Conservation (phyloP, 1,284 basidiomycete species). For the Sphagnurus paluster region DNA sequence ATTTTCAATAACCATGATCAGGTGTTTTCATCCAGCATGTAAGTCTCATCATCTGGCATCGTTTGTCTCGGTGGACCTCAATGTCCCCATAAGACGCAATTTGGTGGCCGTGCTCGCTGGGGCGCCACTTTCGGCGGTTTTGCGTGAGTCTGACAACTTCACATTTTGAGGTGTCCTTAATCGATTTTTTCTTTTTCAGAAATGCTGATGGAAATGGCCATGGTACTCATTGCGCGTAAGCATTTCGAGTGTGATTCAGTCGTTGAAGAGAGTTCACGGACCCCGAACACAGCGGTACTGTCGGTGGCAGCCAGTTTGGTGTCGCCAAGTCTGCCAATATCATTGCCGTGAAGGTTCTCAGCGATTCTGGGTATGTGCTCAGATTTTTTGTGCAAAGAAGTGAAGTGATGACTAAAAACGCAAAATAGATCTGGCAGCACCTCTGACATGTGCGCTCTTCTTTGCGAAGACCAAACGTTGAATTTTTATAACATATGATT, state of each 20-base stretch:
- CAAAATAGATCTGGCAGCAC: slow-evolving; percentile 9
- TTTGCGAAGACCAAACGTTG: no score
- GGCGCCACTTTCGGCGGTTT: slow-evolving; percentile 49
- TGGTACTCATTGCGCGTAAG: slow-evolving; percentile 27
- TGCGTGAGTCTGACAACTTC: slow-evolving; percentile 10
- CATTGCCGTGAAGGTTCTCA: slow-evolving; percentile 21
- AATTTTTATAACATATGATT: not conserved
- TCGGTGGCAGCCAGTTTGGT: slow-evolving; percentile 38
- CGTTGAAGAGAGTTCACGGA: not conserved
- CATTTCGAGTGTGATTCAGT: not conserved
- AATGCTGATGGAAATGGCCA: slow-evolving; percentile 60
- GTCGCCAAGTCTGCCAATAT: slow-evolving; percentile 20
- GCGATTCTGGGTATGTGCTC: slow-evolving; percentile 16
- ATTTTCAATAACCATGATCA: not conserved
- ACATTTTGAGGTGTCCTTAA: no score
- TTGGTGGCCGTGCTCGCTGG: slow-evolving; percentile 71
- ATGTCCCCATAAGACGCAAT: slow-evolving; percentile 46
- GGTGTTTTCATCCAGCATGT: slow-evolving; percentile 9
- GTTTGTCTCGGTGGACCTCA: no score
- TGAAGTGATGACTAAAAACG: no score
- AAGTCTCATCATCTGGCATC: not conserved
- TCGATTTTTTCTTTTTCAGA: slow-evolving; percentile 26
- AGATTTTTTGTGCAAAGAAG: not conserved
- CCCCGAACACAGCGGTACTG: slow-evolving; percentile 15
- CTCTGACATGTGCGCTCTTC: slow-evolving; percentile 18